phyloP scores from a whole-genome alignment of 306 rosid species.

The Ziziphus jujuba region DNA sequence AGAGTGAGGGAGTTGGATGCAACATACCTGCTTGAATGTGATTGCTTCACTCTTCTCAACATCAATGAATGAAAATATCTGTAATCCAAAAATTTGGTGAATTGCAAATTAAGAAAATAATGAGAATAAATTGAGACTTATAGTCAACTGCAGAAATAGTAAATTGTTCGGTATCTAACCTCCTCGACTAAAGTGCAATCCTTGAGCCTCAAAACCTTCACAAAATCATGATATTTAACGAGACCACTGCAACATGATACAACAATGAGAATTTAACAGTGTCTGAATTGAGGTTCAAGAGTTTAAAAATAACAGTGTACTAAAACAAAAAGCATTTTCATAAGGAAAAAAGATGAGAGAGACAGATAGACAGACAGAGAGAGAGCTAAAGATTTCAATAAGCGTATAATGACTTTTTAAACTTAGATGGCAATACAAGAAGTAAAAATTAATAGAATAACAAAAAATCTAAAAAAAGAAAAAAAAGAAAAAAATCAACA shows the following conservation, averaged over 20 bases:
- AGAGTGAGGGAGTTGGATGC: constrained; percentile 4
- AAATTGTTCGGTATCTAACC: constrained; percentile 49
- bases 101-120: not conserved
- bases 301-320: no score
- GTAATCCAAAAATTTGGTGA: constrained; percentile 20
- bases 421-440: no score
- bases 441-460: no score
- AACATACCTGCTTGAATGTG: constrained; percentile 73
- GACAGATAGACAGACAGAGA: no score
- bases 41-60: constrained; percentile 64
- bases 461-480: no score
- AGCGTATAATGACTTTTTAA: no score
- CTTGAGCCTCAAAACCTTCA: constrained; percentile 67
- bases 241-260: constrained; percentile 60
- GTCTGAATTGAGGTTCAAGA: no score
- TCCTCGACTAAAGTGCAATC: constrained; percentile 62
- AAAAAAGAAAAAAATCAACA: no score
- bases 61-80: constrained; percentile 78
- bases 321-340: no score
- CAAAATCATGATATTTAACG: constrained; percentile 66
- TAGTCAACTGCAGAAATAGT: not conserved
- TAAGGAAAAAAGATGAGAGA: no score
- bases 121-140: not conserved
- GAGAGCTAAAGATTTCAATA: no score
- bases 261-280: constrained; percentile 7